Percentiles rank a stretch among this genome's conserved stretches.
phyloP scores from a whole-genome alignment of 257 asterid species.

The Nicotiana benthamiana region DNA sequence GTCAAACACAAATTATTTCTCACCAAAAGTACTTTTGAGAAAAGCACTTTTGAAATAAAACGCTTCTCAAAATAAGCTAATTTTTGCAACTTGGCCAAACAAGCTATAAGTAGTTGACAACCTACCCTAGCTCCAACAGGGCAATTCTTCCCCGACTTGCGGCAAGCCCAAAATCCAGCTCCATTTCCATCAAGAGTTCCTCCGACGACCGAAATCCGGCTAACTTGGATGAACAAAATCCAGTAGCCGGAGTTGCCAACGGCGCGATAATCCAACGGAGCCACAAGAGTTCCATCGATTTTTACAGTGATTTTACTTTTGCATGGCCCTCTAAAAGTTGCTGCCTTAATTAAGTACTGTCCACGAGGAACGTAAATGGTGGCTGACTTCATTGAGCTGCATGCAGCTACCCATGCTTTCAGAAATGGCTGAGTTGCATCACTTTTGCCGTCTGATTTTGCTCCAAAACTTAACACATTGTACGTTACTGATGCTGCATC shows the following conservation, averaged over 20 bases:
- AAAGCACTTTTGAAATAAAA: no score
- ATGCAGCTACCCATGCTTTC: slow-evolving; percentile 41
- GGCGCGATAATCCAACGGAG: slow-evolving; percentile 36
- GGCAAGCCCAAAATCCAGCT: slow-evolving; percentile 47
- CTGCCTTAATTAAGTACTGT: slow-evolving; percentile 20
- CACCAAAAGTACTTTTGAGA: no score
- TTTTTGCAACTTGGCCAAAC: no score
- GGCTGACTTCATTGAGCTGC: slow-evolving; percentile 15
- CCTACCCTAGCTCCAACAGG: slow-evolving; percentile 63
- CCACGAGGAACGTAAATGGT: slow-evolving; percentile 31
- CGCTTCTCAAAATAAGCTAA: no score
- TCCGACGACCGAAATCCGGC: slow-evolving; percentile 34
- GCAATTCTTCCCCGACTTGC: slow-evolving; percentile 38
- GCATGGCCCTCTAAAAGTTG: slow-evolving; percentile 54
- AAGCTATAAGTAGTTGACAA: no score
- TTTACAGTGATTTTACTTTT: slow-evolving; percentile 25
- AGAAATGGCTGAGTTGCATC: slow-evolving; percentile 45
- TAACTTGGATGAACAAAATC: slow-evolving; percentile 46
- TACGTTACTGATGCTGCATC: slow-evolving; percentile 25
- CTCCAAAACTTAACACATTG: slow-evolving; percentile 42
- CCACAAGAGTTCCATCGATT: slow-evolving; percentile 50
- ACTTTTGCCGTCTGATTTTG: slow-evolving; percentile 36
- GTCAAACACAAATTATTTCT: no score
- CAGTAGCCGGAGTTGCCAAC: slow-evolving; percentile 41
- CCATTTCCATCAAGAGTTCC: slow-evolving; percentile 53